phyloP scores from a whole-genome alignment of 2,329 filamentous ascomycete genomes.

The Alternaria triticimaculans region DNA sequence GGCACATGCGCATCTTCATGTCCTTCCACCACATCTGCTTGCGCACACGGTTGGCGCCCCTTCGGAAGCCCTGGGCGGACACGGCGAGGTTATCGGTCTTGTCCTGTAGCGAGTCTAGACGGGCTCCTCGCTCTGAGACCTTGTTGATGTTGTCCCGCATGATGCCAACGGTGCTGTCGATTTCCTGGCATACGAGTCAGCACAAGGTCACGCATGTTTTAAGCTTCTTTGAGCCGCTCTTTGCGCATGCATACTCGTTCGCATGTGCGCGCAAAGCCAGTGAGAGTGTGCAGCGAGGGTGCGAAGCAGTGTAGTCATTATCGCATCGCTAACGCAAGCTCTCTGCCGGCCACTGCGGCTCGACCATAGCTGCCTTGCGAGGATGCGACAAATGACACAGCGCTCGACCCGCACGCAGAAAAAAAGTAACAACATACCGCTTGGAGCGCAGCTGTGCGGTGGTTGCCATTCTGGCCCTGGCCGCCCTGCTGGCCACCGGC shows the following conservation, averaged over 20 bases:
- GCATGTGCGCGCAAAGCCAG: background rate
- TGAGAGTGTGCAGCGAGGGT: background rate
- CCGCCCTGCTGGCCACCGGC: slow-evolving; percentile 55
- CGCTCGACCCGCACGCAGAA: slow-evolving; percentile 2
- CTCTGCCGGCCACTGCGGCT: slow-evolving; percentile 12
- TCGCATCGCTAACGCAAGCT: slow-evolving; percentile 21
- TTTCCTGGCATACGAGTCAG: slow-evolving; percentile 71
- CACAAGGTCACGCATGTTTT: slow-evolving; percentile 5
- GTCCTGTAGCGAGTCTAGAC: slow-evolving; percentile 85
- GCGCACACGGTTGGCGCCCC: slow-evolving; percentile 93
- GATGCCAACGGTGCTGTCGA: slow-evolving; percentile 91
- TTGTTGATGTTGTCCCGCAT: slow-evolving; percentile 99
- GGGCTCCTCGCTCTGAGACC: slow-evolving; percentile 89
- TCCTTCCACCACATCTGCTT: slow-evolving; percentile 99
- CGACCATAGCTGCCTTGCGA: slow-evolving; percentile 4
- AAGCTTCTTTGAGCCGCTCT: background rate
- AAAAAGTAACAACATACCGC: slow-evolving; percentile 64
- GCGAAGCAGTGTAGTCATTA: background rate
- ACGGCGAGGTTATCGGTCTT: slow-evolving; percentile 93
- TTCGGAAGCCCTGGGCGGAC: slow-evolving; percentile 93
- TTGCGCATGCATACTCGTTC: background rate
- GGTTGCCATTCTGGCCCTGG: slow-evolving; percentile 60
- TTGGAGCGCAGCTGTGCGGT: slow-evolving; percentile 77
- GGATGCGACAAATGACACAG: slow-evolving; percentile 3
- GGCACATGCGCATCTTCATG: slow-evolving; percentile 99